Evolutionary conservation across 2,329 filamentous ascomycete species (phyloP), one percentile per base, ranked within the genome.

Genomic region (Arthroderma sp.): DNA sequence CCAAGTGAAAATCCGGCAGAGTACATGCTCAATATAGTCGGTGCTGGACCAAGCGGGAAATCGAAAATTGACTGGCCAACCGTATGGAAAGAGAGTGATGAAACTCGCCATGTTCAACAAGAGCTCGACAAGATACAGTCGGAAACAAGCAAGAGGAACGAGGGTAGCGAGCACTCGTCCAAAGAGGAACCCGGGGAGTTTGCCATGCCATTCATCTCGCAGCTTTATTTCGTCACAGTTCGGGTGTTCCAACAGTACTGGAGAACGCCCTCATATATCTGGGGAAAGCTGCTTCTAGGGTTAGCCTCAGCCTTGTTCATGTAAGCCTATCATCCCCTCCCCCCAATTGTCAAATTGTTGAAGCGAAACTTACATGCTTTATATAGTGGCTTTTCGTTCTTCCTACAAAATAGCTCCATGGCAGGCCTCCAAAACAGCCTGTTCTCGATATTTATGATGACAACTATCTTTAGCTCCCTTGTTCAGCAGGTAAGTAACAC

Each of bases 231-330:
- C 65, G 86, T 90, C 58, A 80, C 80, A 4, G 70, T 78, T 62
- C 87, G 89, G 65, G 86, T 91, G 23, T 91, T 91, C 75, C 81
- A 91, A 69, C 88, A 94, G 69, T 93, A 91, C 78, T 95, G 88
- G 88, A 85, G 89, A 59, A 88, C 84, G 1, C 89, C 88, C 0
- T 80, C 82, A 2, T 93, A 94, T 74, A 88, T 95, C 68, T 90
- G 90, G 73, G 83, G 86, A 63, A 94, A 95, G 76, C 71, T 79
- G 4, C 74, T 79, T 1, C 81, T 94, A 11, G 88, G 85, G 67
- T 73, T 80, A 15, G 73, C 65, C 19, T 64, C 67, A 61, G 79
- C 83, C 8, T 78, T 93, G 9, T 93, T 93, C 70, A 88, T 93
- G 62, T 63, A 56, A 58, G 62, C 59, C 23, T n/a, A 38, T 11